Base-by-base conservation (phyloP, 2,329 filamentous ascomycete species). In the Capronia americana region DNA sequence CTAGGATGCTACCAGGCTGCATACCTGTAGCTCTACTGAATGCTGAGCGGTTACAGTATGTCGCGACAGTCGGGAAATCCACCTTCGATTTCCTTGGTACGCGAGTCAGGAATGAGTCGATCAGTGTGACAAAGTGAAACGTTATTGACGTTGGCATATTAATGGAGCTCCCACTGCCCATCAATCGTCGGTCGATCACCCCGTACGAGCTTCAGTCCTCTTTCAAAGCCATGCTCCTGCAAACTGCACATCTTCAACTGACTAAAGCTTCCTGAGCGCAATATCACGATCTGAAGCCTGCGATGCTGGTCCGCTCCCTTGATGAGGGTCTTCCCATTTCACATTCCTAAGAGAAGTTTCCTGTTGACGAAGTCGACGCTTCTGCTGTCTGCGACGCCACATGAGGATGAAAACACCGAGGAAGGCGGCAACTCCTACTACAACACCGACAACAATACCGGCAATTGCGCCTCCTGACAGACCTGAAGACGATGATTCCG, bases 401-500 rank as follows among this genome's bases (percentile, higher is more conserved):
- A 65, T 11, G 59, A 68, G 55, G 26, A 71, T 59, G 10, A 66
- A 14, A 2, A 34, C 38, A n/a, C 48, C 69, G 10, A 61, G 26
- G 30, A 65, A 11, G 44, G 51, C 32, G 11, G 53, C 53, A n/a
- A 68, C 65, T n/a, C 67, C 67, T 2, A 51, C 65, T 17, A 69
- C 57, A 38, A 65, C 58, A 30, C 69, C 69, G 24, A 69, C 62
- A 1, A 79, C 80, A 28, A 81, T 79, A 8, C 80, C 80, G 2
- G 79, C 80, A 66, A 82, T 81, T 2, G 78, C 78, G 1, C 79
- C 79, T 0, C 75, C 75, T 4, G 78, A 80, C 2, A 82, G 73
- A 12, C 76, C 73, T 17, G 11, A 70, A 57, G 41, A 61, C 6
- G 73, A 71, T 4, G 66, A 60, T 2, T 68, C 68, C 26, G 69